phyloP scores from a whole-genome alignment of 805 yeast genomes.

The Metschnikowia bowlesiae region DNA sequence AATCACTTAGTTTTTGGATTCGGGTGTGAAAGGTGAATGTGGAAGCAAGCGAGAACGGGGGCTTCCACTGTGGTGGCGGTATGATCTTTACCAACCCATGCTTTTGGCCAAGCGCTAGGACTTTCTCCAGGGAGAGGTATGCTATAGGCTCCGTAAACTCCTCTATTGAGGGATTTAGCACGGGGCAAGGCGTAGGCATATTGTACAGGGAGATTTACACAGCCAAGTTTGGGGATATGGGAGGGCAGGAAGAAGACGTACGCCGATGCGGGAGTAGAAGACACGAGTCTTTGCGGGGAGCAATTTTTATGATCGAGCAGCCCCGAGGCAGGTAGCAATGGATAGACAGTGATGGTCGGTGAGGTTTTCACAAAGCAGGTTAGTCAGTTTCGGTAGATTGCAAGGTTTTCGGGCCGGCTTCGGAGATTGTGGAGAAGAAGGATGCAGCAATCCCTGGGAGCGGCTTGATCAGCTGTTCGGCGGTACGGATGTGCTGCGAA shows the following conservation, averaged over 20 bases:
- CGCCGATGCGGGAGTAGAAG: not conserved
- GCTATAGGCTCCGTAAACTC: slow-evolving; percentile 50
- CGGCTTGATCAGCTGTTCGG: not conserved
- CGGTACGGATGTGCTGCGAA: slow-evolving; percentile 1
- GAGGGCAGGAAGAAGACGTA: not conserved
- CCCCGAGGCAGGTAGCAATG: not conserved
- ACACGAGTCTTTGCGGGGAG: not conserved
- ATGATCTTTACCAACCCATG: slow-evolving; percentile 51
- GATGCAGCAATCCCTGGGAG: not conserved
- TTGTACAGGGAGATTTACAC: not conserved
- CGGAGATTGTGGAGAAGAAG: not conserved
- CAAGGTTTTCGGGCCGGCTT: not conserved
- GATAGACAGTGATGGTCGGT: not conserved
- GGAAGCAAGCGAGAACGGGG: slow-evolving; percentile 52
- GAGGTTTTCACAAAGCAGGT: not conserved
- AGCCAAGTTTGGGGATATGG: not conserved
- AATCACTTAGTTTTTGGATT: slow-evolving; percentile 60
- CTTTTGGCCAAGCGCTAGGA: slow-evolving; percentile 38
- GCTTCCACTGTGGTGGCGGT: slow-evolving; percentile 52
- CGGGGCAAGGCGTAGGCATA: slow-evolving; percentile 40
- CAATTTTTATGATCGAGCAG: not conserved
- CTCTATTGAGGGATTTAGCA: slow-evolving; percentile 38
- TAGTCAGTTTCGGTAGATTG: not conserved
- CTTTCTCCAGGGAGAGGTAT: slow-evolving; percentile 41
- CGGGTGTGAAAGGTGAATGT: slow-evolving; percentile 63